Evolutionary conservation across 2,329 filamentous ascomycete genomes (phyloP).

Genomic region (Fusarium nurragi): DNA sequence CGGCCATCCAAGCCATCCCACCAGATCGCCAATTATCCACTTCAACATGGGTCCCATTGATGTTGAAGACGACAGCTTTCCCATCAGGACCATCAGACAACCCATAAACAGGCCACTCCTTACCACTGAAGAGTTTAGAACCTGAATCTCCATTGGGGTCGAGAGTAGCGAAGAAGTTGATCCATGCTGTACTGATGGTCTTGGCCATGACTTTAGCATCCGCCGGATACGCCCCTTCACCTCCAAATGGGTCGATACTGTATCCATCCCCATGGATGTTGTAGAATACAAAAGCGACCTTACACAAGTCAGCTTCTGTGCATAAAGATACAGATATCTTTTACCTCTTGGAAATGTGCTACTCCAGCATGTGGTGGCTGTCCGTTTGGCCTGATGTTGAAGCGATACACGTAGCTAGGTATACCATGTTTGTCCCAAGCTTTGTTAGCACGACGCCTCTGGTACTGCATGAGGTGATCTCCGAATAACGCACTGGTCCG

Average conservation of each 20-base stretch:
- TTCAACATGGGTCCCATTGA: slow-evolving; percentile 42
- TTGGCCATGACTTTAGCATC: slow-evolving; percentile 42
- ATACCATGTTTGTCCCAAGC: slow-evolving; percentile 43
- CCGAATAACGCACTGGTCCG: slow-evolving; percentile 46
- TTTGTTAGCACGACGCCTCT: slow-evolving; percentile 42
- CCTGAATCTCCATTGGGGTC: slow-evolving; percentile 42
- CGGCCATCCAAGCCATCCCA: slow-evolving; percentile 45
- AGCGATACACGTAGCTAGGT: slow-evolving; percentile 47
- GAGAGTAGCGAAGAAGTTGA: slow-evolving; percentile 43
- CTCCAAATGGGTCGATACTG: slow-evolving; percentile 45
- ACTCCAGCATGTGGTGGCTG: slow-evolving; percentile 36
- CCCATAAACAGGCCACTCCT: slow-evolving; percentile 44
- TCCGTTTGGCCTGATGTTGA: slow-evolving; percentile 46
- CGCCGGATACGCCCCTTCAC: slow-evolving; percentile 40
- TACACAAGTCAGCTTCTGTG: neutral
- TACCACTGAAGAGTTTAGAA: neutral
- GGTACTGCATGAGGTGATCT: slow-evolving; percentile 42
- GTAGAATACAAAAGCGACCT: slow-evolving; percentile 56
- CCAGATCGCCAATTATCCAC: slow-evolving; percentile 44
- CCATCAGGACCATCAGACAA: slow-evolving; percentile 26
- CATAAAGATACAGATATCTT: accelerated
- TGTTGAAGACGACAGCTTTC: slow-evolving; percentile 44
- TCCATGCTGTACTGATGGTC: slow-evolving; percentile 46
- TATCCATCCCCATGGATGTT: slow-evolving; percentile 48
- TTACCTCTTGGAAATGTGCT: slow-evolving; percentile 52